phyloP scores from a whole-genome alignment of 78 protist genomes.

The Anaeramoeba flamelloides region DNA sequence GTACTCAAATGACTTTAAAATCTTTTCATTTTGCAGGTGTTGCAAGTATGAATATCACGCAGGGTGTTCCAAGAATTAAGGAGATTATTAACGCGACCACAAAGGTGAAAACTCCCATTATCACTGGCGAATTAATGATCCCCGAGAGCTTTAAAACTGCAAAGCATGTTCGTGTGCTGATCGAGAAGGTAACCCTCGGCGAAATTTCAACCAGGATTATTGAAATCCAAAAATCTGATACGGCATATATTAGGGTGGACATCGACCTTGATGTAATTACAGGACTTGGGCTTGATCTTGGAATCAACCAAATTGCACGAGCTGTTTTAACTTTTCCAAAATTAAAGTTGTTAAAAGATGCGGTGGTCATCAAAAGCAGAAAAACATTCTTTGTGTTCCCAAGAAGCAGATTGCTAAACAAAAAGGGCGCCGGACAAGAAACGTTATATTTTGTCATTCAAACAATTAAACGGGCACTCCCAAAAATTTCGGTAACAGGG shows the following conservation, averaged over 20 bases:
- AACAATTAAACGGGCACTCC: neutral
- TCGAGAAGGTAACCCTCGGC: constrained; percentile 71
- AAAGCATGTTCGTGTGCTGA: constrained; percentile 67
- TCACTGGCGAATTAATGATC: constrained; percentile 47
- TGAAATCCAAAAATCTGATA: neutral
- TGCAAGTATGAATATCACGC: constrained; percentile 85
- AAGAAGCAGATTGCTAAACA: neutral
- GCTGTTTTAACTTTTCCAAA: neutral
- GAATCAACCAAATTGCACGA: neutral
- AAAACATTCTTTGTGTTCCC: neutral
- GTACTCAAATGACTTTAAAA: constrained; percentile 80
- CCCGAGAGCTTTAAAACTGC: neutral
- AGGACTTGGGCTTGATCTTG: neutral
- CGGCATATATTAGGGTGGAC: neutral
- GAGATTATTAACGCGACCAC: constrained; percentile 95
- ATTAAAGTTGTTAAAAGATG: neutral
- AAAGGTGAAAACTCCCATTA: constrained; percentile 79
- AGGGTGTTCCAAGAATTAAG: constrained; percentile 78
- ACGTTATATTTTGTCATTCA: neutral
- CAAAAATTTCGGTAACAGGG: neutral
- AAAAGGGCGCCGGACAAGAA: neutral
- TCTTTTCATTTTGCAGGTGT: constrained; percentile 99
- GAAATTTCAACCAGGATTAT: constrained; percentile 25
- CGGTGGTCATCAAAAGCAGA: neutral
- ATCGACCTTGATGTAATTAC: neutral